Percentiles rank a stretch among this genome's conserved stretches.
These are phyloP conservation scores for Magnolia kwangsiensis DNA, from an alignment of 164 flowering plant species.

Conservation along the genomic window DNA sequence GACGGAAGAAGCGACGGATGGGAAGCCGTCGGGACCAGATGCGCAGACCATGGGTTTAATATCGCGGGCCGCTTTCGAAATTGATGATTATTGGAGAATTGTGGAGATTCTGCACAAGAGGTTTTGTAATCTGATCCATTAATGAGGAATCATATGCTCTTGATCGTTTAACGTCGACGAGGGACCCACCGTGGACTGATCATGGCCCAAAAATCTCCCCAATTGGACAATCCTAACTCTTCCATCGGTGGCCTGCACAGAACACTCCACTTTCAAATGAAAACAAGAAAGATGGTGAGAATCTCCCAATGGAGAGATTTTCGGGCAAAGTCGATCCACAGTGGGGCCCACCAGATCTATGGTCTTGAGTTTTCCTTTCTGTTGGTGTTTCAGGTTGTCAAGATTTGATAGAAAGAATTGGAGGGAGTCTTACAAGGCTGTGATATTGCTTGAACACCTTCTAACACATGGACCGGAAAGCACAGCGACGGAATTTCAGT, in stretches of 20 bases:
- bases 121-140: slow-evolving; percentile 24
- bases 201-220: no score
- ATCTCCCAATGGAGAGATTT: background rate
- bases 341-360: background rate
- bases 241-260: background rate
- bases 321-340: background rate
- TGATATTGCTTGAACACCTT: slow-evolving; percentile 69
- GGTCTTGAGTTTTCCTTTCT: background rate
- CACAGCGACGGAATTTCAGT: slow-evolving; percentile 68
- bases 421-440: slow-evolving; percentile 68
- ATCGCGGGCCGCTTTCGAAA: slow-evolving; percentile 80
- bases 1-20: slow-evolving; percentile 79
- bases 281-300: no score
- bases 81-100: slow-evolving; percentile 86
- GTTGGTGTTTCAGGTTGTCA: slow-evolving; percentile 25
- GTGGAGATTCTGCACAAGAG: slow-evolving; percentile 76
- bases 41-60: slow-evolving; percentile 54
- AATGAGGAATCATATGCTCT: no score
- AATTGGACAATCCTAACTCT: no score
- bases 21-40: slow-evolving; percentile 62
- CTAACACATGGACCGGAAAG: slow-evolving; percentile 92
- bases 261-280: no score
- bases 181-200: no score
- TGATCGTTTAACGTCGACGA: no score
- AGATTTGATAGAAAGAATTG: slow-evolving; percentile 68